These are phyloP conservation scores for Datura wrightii DNA, from an alignment of 257 asterid genomes.

Conservation along the genomic window DNA sequence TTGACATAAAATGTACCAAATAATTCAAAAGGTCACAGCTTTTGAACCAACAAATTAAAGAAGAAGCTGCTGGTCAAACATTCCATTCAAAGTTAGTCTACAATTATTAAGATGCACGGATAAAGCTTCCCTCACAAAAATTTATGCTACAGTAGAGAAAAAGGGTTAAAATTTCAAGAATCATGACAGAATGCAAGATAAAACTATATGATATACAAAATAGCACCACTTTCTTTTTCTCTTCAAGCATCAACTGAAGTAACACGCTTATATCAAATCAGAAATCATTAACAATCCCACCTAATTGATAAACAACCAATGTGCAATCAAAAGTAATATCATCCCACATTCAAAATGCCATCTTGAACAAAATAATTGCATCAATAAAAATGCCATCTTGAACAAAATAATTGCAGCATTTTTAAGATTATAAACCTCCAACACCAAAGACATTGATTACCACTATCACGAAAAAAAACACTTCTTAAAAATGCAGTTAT, in stretches of 20 bases:
- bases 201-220: not conserved
- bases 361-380: no score
- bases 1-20: slow-evolving; percentile 2
- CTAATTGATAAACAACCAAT: not conserved
- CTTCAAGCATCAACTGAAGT: not conserved
- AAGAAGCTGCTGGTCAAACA: not conserved
- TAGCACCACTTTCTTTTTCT: not conserved
- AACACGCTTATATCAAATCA: not conserved
- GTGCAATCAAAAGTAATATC: not conserved
- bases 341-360: not conserved
- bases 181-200: not conserved
- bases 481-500: not conserved
- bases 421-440: not conserved
- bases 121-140: not conserved
- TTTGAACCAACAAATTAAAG: not conserved
- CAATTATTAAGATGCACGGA: slow-evolving; percentile 8
- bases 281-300: not conserved
- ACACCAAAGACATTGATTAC: not conserved
- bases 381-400: not conserved
- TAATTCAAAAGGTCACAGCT: not conserved
- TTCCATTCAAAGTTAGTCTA: not conserved
- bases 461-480: not conserved
- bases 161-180: not conserved
- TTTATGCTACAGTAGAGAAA: not conserved
- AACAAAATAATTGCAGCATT: slow-evolving; percentile 13